Percentiles rank a stretch among this genome's conserved stretches.
Evolutionary conservation across 1,284 basidiomycete genomes (phyloP).

Genomic region (Leccinum pallidistipes): DNA sequence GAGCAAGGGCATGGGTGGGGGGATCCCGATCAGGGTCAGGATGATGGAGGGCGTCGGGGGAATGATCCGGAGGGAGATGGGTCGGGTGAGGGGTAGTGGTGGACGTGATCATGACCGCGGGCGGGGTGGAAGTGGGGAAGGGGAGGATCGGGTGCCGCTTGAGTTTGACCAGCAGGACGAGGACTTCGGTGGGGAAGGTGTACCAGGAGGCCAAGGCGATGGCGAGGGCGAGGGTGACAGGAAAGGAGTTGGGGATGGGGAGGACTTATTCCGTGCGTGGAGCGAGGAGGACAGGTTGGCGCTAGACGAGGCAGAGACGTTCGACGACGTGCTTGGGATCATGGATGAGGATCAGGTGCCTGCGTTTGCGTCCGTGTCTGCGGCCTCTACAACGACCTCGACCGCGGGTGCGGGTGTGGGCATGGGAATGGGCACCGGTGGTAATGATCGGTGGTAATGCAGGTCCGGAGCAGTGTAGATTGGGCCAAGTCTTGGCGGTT

Average conservation of each 20-base stretch:
- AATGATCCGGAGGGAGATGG: slow-evolving; percentile 56
- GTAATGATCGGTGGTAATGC: slow-evolving; percentile 9
- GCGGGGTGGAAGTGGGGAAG: not conserved
- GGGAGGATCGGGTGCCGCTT: slow-evolving; percentile 44
- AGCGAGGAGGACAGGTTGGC: slow-evolving; percentile 44
- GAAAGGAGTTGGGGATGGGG: slow-evolving; percentile 26
- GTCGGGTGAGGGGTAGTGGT: slow-evolving; percentile 37
- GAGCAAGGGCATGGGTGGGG: slow-evolving; percentile 13
- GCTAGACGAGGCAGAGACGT: slow-evolving; percentile 64
- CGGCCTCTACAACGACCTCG: not conserved
- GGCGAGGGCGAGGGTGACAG: slow-evolving; percentile 21
- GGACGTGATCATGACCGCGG: not conserved
- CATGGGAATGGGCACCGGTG: not conserved
- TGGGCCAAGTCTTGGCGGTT: not conserved
- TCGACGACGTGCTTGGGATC: slow-evolving; percentile 61
- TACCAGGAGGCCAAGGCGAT: slow-evolving; percentile 7
- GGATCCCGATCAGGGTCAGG: slow-evolving; percentile 50
- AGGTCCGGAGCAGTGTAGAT: not conserved
- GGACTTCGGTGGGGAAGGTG: slow-evolving; percentile 42
- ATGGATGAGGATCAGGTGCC: slow-evolving; percentile 59
- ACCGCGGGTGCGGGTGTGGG: not conserved
- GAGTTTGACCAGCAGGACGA: slow-evolving; percentile 76
- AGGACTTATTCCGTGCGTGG: slow-evolving; percentile 52
- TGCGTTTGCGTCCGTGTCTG: slow-evolving; percentile 2
- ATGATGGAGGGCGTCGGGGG: slow-evolving; percentile 61